Evolutionary conservation across 164 flowering plant species (phyloP), one percentile per base, ranked within the genome.

Genomic region (Saururus chinensis): DNA sequence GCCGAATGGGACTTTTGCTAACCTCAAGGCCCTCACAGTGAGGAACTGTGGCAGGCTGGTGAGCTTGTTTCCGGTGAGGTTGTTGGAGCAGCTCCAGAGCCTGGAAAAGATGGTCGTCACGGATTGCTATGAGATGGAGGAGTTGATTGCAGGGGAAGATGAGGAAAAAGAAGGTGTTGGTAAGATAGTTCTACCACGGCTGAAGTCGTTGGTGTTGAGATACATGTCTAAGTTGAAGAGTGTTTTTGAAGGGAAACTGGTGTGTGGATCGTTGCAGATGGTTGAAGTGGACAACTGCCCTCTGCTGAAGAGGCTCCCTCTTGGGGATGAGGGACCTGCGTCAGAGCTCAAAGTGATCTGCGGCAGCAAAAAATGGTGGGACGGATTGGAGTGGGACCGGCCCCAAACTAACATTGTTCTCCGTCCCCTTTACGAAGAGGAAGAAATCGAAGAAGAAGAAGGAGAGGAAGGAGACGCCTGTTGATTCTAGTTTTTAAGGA

Each of bases 361-460:
- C 10, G 56, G 64, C 51, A 51, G 41, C 21, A 51, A 51, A 53
- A 51, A 49, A 49, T 61, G 64, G 64, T 61, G 55, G 64, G 41
- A 26, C 16, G 64, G 40, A 51, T 61, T 61, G 64, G 64, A 49
- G 56, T 61, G 64, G 64, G 55, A 61, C 51, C 40, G 19, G 25
- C 42, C 45, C 7, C 19, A 49, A 19, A 22, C 64, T 23, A 51
- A 51, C 35, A 55, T 16, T 11, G 19, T 49, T 25, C 45, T 51
- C 24, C 64, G 51, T 7, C 37, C 42, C 5, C 64, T 41, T 21
- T 42, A 42, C 9, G 53, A 22, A 22, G 53, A 60, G 45, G 61
- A 59, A 21, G 41, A 35, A 19, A 48, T 25, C 19, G 59, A 57
- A 14, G 49, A 6, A 19, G 61, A 23, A 77, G 87, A 55, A 82